A percentile compares a stretch with the other conserved stretches of the same genome.
Conservation (phyloP, 768 basidiomycete genomes). For the Leucosporidium creatinivorum region DNA sequence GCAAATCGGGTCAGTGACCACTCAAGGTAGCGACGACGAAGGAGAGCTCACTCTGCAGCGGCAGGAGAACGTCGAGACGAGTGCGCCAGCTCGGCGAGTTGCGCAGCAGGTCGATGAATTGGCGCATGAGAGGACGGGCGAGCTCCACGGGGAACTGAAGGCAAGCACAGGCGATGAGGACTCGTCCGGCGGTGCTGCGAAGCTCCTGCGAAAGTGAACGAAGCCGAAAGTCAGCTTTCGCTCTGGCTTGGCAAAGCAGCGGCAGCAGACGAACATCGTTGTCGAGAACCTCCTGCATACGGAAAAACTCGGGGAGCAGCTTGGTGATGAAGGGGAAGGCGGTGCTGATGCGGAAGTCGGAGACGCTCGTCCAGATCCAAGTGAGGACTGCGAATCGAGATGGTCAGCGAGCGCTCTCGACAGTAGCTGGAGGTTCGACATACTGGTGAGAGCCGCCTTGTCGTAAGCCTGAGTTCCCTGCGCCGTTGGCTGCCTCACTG, state of each 20-base stretch:
- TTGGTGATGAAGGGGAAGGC: slow-evolving; percentile 36
- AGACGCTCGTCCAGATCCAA: slow-evolving; percentile 36
- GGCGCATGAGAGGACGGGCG: slow-evolving; percentile 60
- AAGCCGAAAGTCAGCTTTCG: neutral
- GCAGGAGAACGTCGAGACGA: slow-evolving; percentile 73
- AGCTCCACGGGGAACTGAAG: slow-evolving; percentile 67
- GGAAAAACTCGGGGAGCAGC: slow-evolving; percentile 39
- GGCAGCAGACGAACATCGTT: slow-evolving; percentile 29
- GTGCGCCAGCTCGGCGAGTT: slow-evolving; percentile 78
- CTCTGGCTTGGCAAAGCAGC: too few species aligned
- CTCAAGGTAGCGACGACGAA: neutral
- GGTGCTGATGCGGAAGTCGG: slow-evolving; percentile 28
- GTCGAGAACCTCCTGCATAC: slow-evolving; percentile 45
- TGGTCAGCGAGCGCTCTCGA: neutral
- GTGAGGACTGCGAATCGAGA: slow-evolving; percentile 22
- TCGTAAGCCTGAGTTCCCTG: slow-evolving; percentile 36
- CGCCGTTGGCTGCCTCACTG: slow-evolving; percentile 32
- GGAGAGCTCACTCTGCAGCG: slow-evolving; percentile 47
- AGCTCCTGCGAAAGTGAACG: slow-evolving; percentile 48
- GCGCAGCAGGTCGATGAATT: slow-evolving; percentile 68
- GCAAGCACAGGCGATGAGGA: slow-evolving; percentile 77
- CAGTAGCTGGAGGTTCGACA: neutral
- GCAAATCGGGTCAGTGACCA: neutral
- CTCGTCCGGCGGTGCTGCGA: slow-evolving; percentile 55
- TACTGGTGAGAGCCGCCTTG: slow-evolving; percentile 33